Evolutionary conservation across 2,329 filamentous ascomycete species (phyloP), one percentile per base, ranked within the genome.

Genomic region (Metarhizium sp.): DNA sequence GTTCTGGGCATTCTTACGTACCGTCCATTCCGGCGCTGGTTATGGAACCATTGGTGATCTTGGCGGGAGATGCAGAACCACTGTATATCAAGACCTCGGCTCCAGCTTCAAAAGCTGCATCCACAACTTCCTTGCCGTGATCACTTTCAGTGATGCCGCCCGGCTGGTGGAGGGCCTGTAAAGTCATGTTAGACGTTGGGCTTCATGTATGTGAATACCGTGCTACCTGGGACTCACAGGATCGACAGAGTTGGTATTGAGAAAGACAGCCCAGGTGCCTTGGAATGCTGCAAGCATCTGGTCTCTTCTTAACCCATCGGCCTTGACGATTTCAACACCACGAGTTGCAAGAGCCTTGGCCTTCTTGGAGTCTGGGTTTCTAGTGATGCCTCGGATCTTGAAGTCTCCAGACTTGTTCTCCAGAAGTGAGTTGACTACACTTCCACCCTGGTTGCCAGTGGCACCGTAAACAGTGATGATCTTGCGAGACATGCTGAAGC

Each of bases 61-160:
- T 59, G 0, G 61, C 61, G 7, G 66, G 65, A 45, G 69, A 66
- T 7, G 65, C 62, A 50, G 69, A 64, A 3, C 69, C 66, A 50
- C 71, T 73, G 50, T 67, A 73, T 7, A 73, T 64, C 14, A 73
- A 63, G 58, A 71, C 65, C 50, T 64, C 57, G 0, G 72, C 68
- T 16, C 70, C 67, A 10, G 65, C 67, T 13, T 65, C 60, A 16
- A 59, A 62, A 1, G 69, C 70, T 8, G 63, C 64, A 51, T 72
- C 68, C 13, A 71, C 60, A 45, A 73, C 57, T 3, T 38, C 58
- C 47, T 67, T 71, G 10, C 70, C 71, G 25, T 73, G 50, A n/a
- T 69, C 70, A 6, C 62, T 61, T 55, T 74, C 71, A 2, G 58
- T 67, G 2, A 63, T 65, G 1, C 66, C 64, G 5, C 25, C 25